phyloP scores from a whole-genome alignment of 2,329 filamentous ascomycete species.

The Alternaria hordeiaustralica region DNA sequence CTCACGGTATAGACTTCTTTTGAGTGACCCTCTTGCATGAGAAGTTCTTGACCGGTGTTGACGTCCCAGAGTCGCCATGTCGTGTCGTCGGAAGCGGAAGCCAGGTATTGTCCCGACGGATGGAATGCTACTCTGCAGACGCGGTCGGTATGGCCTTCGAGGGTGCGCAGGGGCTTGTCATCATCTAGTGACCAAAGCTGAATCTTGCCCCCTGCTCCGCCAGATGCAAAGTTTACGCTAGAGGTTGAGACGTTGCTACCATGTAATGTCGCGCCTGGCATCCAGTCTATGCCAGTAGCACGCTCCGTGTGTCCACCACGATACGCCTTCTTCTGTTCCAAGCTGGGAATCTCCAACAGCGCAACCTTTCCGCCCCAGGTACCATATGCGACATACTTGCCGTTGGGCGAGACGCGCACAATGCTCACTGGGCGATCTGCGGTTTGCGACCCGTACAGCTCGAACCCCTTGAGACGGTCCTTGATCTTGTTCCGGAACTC shows the following conservation, averaged over 20 bases:
- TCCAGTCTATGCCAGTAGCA: constrained; percentile 90
- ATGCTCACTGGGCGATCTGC: constrained; percentile 92
- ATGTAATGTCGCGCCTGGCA: constrained; percentile 78
- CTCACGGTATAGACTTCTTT: constrained; percentile 88
- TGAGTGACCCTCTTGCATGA: constrained; percentile 93
- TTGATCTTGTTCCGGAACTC: constrained; percentile 91
- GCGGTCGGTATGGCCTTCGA: constrained; percentile 83
- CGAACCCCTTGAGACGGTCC: constrained; percentile 79
- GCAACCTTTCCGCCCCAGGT: constrained; percentile 94
- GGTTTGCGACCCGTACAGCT: constrained; percentile 91
- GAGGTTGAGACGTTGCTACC: constrained; percentile 73
- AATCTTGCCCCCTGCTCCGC: constrained; percentile 85
- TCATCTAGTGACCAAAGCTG: constrained; percentile 89
- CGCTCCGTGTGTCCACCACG: constrained; percentile 85
- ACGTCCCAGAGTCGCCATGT: constrained; percentile 98
- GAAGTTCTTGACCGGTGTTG: constrained; percentile 79
- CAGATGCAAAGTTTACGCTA: constrained; percentile 84
- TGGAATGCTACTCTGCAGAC: constrained; percentile 95
- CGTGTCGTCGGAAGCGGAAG: constrained; percentile 93
- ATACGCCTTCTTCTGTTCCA: constrained; percentile 77
- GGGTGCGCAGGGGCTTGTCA: constrained; percentile 81
- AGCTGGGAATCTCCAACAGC: constrained; percentile 79
- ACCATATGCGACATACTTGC: constrained; percentile 82
- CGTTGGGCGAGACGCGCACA: constrained; percentile 86
- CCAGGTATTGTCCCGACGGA: constrained; percentile 86